Base-by-base conservation (phyloP, 257 asterid species). In the Paraleonurus japonicus region DNA sequence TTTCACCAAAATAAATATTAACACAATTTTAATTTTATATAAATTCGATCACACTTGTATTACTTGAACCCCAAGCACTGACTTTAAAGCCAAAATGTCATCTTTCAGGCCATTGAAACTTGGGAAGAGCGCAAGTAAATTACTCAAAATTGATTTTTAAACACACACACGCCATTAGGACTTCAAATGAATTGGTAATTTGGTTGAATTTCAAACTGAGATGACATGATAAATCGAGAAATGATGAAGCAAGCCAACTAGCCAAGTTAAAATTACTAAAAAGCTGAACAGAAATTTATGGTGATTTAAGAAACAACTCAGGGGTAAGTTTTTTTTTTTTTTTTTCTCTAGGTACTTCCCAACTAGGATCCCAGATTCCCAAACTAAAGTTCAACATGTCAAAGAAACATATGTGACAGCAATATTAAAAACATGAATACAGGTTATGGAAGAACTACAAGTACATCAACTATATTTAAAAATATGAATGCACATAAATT, bases 331-430 rank as follows among this genome's bases (percentile, higher is more conserved):
- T 53, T 37, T 64, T 54, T 28, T 27, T 55, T n/a, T n/a, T n/a
- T n/a, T n/a, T n/a, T n/a, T n/a, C n/a, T n/a, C n/a, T 55, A 43
- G 48, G 3, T 19, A 65, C 19, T 19, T 41, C 13, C 51, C 19
- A 1, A 4, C 12, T 20, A 43, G 62, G 51, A 20, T 47, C 41
- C 50, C 62, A 37, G 4, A 43, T 51, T n/a, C n/a, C n/a, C n/a
- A n/a, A n/a, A n/a, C n/a, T n/a, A n/a, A 65, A 65, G 19, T 5
- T 54, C 15, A 23, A 68, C 7, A 20, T 22, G 47, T 43, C 64
- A 74, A 13, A 66, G 28, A 12, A 45, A 28, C 73, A 54, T 39
- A 51, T 60, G 69, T 19, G 47, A 43, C 13, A 11, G 65, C 54
- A 60, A 62, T 48, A 60, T 72, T 28, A 65, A 64, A 24, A 54